A percentile compares a stretch with the other conserved stretches of the same genome.
Evolutionary conservation across 2,329 filamentous ascomycete species (phyloP).

Genomic region (Diaporthe ilicicola): DNA sequence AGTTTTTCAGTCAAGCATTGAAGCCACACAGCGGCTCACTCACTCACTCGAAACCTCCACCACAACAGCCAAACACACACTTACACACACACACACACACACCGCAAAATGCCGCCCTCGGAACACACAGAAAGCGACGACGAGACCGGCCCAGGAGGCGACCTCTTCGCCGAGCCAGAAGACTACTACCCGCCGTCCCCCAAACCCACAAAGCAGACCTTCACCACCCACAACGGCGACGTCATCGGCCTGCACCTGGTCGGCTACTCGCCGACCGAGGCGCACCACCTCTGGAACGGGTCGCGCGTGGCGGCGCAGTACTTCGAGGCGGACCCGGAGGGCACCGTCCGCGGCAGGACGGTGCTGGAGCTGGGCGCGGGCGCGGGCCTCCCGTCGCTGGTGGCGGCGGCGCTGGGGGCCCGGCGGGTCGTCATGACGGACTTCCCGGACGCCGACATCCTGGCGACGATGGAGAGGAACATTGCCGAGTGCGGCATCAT

Average conservation of each 20-base stretch:
- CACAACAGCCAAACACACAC: neutral
- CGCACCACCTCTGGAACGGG: constrained; percentile 92
- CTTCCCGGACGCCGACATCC: constrained; percentile 85
- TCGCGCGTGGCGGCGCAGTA: constrained; percentile 80
- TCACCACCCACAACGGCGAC: constrained; percentile 73
- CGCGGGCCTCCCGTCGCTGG: constrained; percentile 82
- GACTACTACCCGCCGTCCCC: constrained; percentile 83
- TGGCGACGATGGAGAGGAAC: constrained; percentile 82
- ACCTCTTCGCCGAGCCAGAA: constrained; percentile 81
- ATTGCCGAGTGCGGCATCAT: constrained; percentile 63
- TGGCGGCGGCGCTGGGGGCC: constrained; percentile 78
- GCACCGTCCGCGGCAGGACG: constrained; percentile 69
- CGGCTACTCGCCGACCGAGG: constrained; percentile 88
- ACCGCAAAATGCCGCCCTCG: neutral
- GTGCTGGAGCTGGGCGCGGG: constrained; percentile 91
- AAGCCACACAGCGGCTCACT: no score
- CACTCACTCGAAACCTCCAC: neutral
- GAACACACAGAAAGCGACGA: neutral
- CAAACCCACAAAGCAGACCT: constrained; percentile 75
- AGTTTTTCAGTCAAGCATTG: neutral
- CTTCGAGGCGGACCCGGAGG: constrained; percentile 73
- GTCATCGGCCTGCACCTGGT: constrained; percentile 79
- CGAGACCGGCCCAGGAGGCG: neutral
- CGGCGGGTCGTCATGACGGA: constrained; percentile 81
- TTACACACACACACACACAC: no score